Evolutionary conservation across 2,329 filamentous ascomycete species (phyloP), one percentile per base, ranked within the genome.

Genomic region (Pyrenophora teres): DNA sequence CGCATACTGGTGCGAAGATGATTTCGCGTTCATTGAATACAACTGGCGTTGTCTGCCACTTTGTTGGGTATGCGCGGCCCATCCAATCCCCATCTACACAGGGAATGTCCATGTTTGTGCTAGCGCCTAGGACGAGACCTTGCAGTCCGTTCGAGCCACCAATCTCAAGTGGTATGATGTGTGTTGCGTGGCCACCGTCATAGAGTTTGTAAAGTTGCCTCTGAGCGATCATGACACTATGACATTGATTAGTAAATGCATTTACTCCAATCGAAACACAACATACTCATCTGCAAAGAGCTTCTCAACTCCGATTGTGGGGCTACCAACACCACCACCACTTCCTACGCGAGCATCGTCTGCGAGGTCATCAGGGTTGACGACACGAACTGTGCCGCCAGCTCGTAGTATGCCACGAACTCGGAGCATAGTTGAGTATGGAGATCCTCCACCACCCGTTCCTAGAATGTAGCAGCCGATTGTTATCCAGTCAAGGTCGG

Each of bases 381-480:
- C 62, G 9, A 80, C 71, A 12, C 74, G 70, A 30, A 79, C 69
- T 3, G 66, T 74, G 6, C 73, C 64, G 2, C 78, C 74, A 32
- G 69, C 63, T 45, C 72, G 65, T 15, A 80, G 50, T 27, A 76
- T 71, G 19, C 74, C 71, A 30, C 74, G 66, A 27, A 78, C 64
- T 13, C 76, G 74, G 33, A 81, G 64, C 59, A 76, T 78, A 21
- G 73, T 74, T 2, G 74, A 70, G 46, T 76, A 77, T 0, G 78
- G 77, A n/a, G 74, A 76, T 2, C 78, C 78, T 25, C 78, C 78
- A 7, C 78, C 78, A 9, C 75, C 78, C 16, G 76, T 79, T 15
- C 78, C 78, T 3, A 81, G 68, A 9, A 81, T 75, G 49, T 80
- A 79, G 55, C 77, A 79, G 3, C 78, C 78, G 21, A 74, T 74